These are phyloP conservation scores for Colletotrichum australisinense DNA, from an alignment of 2,329 filamentous ascomycete genomes.

Conservation along the genomic window DNA sequence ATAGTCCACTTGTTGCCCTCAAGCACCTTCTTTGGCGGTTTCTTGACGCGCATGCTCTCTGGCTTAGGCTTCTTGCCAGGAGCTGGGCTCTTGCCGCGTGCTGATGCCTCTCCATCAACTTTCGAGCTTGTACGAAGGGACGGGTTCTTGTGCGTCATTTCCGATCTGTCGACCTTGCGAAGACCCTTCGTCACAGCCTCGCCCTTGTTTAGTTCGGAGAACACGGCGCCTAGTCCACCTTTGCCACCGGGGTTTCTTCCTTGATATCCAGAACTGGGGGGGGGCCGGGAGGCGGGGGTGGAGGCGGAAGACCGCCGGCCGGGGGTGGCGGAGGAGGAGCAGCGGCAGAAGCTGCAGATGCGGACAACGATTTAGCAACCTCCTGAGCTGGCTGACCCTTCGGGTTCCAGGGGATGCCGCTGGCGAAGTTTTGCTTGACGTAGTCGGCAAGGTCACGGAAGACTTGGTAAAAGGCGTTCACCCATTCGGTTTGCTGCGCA, in stretches of 20 bases:
- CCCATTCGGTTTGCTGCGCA: conserved; percentile 84
- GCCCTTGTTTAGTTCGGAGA: conserved; percentile 91
- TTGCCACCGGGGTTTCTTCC: conserved; percentile 57
- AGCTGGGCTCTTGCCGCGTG: conserved; percentile 83
- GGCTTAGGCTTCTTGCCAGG: conserved; percentile 91
- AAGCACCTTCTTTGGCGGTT: conserved; percentile 81
- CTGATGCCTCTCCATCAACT: conserved; percentile 67
- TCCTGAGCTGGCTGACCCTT: conserved; percentile 80
- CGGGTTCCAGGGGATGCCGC: conserved; percentile 88
- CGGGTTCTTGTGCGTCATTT: conserved; percentile 99
- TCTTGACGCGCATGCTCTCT: conserved; percentile 86
- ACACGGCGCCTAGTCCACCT: conserved; percentile 85
- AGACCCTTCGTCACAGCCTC: conserved; percentile 88
- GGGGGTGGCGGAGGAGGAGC: conserved; percentile 61
- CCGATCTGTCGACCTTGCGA: conserved; percentile 91
- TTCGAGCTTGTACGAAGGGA: conserved; percentile 79
- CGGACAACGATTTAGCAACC: conserved; percentile 68
- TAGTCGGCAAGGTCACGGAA: conserved; percentile 88
- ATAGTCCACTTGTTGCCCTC: conserved; percentile 95
- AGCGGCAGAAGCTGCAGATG: conserved; percentile 49
- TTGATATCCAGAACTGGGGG: conserved; percentile 74
- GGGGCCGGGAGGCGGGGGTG: conserved; percentile 78
- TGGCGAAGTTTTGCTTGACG: conserved; percentile 83
- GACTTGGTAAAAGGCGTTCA: conserved; percentile 91
- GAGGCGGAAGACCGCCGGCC: conserved; percentile 68